These are phyloP conservation scores for Aureobasidium sp. DNA, from an alignment of 2,329 filamentous ascomycete species.

Conservation along the genomic window DNA sequence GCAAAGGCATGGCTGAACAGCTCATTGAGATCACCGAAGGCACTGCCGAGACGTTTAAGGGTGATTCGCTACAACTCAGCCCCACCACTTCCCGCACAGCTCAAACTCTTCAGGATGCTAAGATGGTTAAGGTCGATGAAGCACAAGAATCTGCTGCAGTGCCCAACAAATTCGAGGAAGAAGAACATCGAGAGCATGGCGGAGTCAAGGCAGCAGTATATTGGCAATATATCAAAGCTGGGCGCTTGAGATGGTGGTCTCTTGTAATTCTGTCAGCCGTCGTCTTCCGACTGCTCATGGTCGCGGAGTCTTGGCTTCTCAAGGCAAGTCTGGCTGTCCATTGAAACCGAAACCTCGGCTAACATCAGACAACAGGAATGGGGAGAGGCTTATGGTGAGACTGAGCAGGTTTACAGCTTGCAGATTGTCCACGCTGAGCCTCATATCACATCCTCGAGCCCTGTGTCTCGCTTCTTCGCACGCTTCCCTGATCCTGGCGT, in stretches of 20 bases:
- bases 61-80: conserved; percentile 17
- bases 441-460: conserved; percentile 4
- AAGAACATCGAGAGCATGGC: conserved; percentile 66
- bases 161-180: conserved; percentile 71
- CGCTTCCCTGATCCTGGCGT: conserved; percentile 58
- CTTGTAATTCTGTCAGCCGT: conserved; percentile 56
- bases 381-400: conserved; percentile 63
- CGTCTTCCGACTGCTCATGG: conserved; percentile 55
- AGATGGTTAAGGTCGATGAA: conserved; percentile 27
- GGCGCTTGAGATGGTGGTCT: conserved; percentile 66
- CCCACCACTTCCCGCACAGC: conserved; percentile 16
- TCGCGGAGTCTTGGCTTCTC: conserved; percentile 70
- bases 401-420: conserved; percentile 15
- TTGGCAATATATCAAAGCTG: conserved; percentile 78
- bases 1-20: conserved; percentile 64
- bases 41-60: conserved; percentile 33
- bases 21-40: conserved; percentile 63
- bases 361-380: conserved; percentile 44
- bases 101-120: conserved; percentile 23
- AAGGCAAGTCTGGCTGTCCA: conserved; percentile 39
- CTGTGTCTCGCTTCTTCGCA: conserved; percentile 31
- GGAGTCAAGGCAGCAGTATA: conserved; percentile 71
- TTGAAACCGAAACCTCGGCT: background rate
- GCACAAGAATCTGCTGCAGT: conserved; percentile 45
- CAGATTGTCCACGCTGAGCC: background rate